phyloP scores from a whole-genome alignment of 805 yeast species.

The Lipomyces kockii region DNA sequence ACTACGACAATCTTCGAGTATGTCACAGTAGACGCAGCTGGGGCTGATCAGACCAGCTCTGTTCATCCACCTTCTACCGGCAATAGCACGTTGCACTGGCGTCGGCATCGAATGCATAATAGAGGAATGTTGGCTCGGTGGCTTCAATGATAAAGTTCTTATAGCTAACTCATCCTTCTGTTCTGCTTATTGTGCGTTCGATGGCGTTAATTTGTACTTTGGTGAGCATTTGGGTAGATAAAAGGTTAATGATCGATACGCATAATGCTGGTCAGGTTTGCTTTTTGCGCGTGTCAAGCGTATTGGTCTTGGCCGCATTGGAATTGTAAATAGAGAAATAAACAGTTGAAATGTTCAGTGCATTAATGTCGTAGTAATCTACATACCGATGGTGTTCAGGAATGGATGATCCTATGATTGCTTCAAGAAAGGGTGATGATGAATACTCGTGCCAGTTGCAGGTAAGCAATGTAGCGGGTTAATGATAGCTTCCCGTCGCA shows the following conservation, averaged over 20 bases:
- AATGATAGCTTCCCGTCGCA: too few species aligned
- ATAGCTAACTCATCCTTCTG: not conserved
- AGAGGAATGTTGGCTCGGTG: not conserved
- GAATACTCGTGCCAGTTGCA: too few species aligned
- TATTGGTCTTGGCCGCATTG: not conserved
- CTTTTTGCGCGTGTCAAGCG: too few species aligned
- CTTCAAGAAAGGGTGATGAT: too few species aligned
- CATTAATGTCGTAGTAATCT: too few species aligned
- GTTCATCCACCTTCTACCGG: not conserved
- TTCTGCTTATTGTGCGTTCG: not conserved
- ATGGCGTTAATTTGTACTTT: not conserved
- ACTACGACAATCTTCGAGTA: conserved; percentile 6
- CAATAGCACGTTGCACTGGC: not conserved
- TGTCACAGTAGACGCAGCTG: not conserved
- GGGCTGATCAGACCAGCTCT: not conserved
- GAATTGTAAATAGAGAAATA: not conserved
- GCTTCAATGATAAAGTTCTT: not conserved
- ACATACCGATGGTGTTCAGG: too few species aligned
- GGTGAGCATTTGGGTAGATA: not conserved
- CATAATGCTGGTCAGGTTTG: not conserved
- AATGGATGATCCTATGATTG: too few species aligned
- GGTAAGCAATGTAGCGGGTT: too few species aligned
- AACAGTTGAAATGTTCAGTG: not conserved
- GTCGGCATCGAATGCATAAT: not conserved
- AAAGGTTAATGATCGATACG: not conserved